A percentile compares a stretch with the other conserved stretches of the same genome.
phyloP scores from a whole-genome alignment of 2,329 filamentous ascomycete genomes.

The Alternaria consortialis region DNA sequence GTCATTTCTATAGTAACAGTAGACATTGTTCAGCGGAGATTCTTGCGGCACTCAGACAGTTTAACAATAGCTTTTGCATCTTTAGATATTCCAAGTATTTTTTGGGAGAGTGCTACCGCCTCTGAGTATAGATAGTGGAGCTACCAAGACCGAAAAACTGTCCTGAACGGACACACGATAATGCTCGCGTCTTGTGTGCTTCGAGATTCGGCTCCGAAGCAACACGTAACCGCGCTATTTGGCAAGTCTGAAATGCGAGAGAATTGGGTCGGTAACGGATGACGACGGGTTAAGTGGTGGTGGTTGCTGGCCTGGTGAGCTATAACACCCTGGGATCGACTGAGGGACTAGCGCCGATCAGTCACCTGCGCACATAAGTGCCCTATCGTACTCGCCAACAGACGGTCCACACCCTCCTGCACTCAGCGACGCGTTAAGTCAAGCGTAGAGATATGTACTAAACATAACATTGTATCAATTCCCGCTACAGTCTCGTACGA shows the following conservation, averaged over 20 bases:
- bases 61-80: background rate
- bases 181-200: background rate
- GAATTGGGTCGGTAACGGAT: constrained; percentile 11
- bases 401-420: constrained; percentile 8
- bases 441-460: constrained; percentile 10
- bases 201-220: background rate
- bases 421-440: constrained; percentile 11
- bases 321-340: constrained; percentile 8
- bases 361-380: constrained; percentile 9
- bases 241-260: constrained; percentile 8
- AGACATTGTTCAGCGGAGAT: background rate
- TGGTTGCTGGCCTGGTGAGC: constrained; percentile 11
- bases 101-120: background rate
- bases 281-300: background rate
- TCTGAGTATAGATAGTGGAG: constrained; percentile 3
- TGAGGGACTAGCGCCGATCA: constrained; percentile 15
- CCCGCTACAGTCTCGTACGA: constrained; percentile 18
- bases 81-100: background rate
- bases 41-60: background rate
- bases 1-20: background rate
- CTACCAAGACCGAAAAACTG: background rate
- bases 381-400: constrained; percentile 8
- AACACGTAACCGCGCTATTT: constrained; percentile 9
- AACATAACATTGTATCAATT: constrained; percentile 9
- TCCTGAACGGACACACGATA: background rate